These are phyloP conservation scores for Pythium folliculosum DNA, from an alignment of 352 stramenopile genomes.

Conservation along the genomic window DNA sequence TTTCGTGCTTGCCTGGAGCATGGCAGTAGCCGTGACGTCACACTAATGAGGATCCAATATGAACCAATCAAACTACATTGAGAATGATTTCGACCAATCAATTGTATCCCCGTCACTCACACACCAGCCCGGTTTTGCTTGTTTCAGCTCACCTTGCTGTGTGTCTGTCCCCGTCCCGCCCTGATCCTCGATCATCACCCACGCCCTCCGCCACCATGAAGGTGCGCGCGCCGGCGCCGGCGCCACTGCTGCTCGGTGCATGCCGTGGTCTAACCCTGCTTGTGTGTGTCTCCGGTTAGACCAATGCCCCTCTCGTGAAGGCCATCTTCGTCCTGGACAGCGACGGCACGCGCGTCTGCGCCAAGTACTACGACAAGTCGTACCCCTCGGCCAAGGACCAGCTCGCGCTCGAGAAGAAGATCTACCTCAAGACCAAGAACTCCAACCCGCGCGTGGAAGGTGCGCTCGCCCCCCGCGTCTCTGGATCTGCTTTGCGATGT, in stretches of 20 bases:
- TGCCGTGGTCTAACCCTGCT: not conserved
- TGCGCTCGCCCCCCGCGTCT: conserved; percentile 23
- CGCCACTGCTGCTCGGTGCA: not conserved
- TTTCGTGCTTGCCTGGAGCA: too few relatives aligned
- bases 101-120: conserved; percentile 44
- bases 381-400: conserved; percentile 87
- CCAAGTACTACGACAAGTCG: conserved; percentile 93
- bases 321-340: conserved; percentile 88
- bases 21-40: too few relatives aligned
- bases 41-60: too few relatives aligned
- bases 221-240: conserved; percentile 34
- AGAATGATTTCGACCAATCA: conserved; percentile 52
- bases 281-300: conserved; percentile 30
- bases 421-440: conserved; percentile 91
- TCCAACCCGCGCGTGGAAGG: conserved; percentile 83
- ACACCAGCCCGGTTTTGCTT: conserved; percentile 15
- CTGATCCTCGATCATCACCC: conserved; percentile 5
- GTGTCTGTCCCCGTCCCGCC: not conserved
- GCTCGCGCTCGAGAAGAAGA: conserved; percentile 87
- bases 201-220: conserved; percentile 54
- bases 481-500: too few relatives aligned
- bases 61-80: not conserved
- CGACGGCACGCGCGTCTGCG: conserved; percentile 87
- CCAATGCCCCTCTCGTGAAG: conserved; percentile 77
- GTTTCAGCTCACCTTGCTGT: not conserved